These are phyloP conservation scores for Podospora fimiseda DNA, from an alignment of 495 filamentous ascomycete genomes.

Conservation along the genomic window DNA sequence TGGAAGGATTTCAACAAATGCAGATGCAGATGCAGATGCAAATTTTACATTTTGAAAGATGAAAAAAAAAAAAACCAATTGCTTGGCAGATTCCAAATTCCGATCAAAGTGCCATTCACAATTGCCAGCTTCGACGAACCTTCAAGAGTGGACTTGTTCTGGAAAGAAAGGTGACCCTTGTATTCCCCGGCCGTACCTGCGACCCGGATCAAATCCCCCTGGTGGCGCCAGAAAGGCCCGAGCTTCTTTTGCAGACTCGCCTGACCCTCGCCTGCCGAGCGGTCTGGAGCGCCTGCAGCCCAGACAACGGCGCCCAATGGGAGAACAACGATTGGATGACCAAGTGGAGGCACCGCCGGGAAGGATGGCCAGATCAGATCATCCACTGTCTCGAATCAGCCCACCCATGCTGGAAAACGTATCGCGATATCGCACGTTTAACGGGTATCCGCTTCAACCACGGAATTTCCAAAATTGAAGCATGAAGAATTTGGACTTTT, in stretches of 20 bases:
- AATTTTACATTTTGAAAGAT: neutral
- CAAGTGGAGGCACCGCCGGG: constrained; percentile 5
- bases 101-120: too few relatives aligned
- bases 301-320: constrained; percentile 14
- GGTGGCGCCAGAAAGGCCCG: constrained; percentile 18
- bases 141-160: neutral
- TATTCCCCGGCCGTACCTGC: too few relatives aligned
- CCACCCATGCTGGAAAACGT: constrained; percentile 16
- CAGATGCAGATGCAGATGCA: too few relatives aligned
- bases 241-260: constrained; percentile 13
- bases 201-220: neutral
- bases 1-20: neutral
- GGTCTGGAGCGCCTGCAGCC: constrained; percentile 19
- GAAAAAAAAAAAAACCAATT: neutral
- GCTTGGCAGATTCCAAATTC: neutral
- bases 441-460: constrained; percentile 10
- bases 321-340: neutral
- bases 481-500: neutral
- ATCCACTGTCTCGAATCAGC: constrained; percentile 27
- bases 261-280: constrained; percentile 13
- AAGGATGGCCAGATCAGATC: constrained; percentile 23
- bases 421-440: constrained; percentile 18
- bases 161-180: neutral
- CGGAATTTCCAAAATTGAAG: constrained; percentile 1
- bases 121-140: too few relatives aligned